Evolutionary conservation across 1,284 basidiomycete species (phyloP), one percentile per base, ranked within the genome.

Genomic region (Leccinum fallax): DNA sequence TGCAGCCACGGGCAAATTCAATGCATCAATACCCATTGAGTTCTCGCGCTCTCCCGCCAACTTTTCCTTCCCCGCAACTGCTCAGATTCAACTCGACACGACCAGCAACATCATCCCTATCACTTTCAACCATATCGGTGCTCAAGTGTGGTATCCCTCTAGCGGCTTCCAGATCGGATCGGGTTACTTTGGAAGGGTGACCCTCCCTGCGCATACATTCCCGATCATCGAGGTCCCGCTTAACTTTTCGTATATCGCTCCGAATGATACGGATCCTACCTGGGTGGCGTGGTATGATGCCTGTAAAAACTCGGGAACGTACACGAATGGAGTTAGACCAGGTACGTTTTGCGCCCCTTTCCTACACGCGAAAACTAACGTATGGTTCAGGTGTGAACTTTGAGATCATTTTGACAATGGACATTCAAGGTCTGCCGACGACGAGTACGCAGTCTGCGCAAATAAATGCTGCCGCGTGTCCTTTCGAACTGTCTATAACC

Each of bases 261-360:
- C 83, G n/a, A 95, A 96, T 72, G 81, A 84, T 55, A 85, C 88
- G 2, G 94, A 96, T 76, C 79, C 81, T 46, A 95, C 94, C 32
- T 96, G 93, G 93, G 75, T 74, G 30, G 86, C 87, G 65, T 90
- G 91, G 85, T 93, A 95, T 75, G 80, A 89, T 64, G 89, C 85
- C 7, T 95, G 94, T 80, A 83, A 81, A 78, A 93, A 86, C 77
- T 77, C 74, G 53, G 82, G 66, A 61, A 75, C 83, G 52, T 84
- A 78, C 65, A 38, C 75, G 1, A 80, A 82, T 55, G 85, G 85
- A 6, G 73, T 75, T 32, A 83, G 93, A 53, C 85, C 86, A 51
- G 80, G 92, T 92, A 66, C 58, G 86, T 81, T 36, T 46, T 28
- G 15, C 19, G 40, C 52, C 55, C 26, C 3, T 3, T 38, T 8